phyloP scores from a whole-genome alignment of 345 rosid genomes.

The Chamaenerion angustifolium region DNA sequence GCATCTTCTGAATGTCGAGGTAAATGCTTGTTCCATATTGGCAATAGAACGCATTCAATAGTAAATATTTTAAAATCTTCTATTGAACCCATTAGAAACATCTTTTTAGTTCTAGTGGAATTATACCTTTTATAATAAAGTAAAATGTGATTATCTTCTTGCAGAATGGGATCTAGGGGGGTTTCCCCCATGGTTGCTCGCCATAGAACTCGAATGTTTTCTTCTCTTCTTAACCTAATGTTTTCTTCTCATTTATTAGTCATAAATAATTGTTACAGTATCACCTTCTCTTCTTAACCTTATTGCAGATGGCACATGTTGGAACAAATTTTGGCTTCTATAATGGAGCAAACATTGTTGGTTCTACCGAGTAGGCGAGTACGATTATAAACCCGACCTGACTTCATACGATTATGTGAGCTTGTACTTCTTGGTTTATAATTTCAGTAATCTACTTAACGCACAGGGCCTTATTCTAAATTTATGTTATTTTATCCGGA shows the following conservation, averaged over 20 bases:
- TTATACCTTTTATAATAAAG: too few species aligned
- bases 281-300: constrained; percentile 2
- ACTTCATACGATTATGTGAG: constrained; percentile 94
- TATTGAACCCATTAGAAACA: background rate
- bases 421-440: constrained; percentile 7
- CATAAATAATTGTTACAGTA: constrained; percentile 2
- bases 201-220: too few species aligned
- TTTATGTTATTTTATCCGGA: constrained; percentile 33
- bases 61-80: too few species aligned
- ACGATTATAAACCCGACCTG: constrained; percentile 77
- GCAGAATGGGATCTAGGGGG: constrained; percentile 98
- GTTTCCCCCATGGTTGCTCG: constrained; percentile 84
- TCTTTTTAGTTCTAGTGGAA: too few species aligned
- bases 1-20: background rate
- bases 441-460: constrained; percentile 1
- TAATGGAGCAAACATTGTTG: constrained; percentile 90
- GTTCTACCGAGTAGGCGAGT: constrained; percentile 29
- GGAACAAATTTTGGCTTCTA: constrained; percentile 97
- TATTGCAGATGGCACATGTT: constrained; percentile 85
- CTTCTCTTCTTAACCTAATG: constrained; percentile 6
- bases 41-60: too few species aligned
- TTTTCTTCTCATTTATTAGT: background rate
- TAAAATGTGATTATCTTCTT: constrained; percentile 1
- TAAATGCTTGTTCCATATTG: too few species aligned
- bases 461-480: constrained; percentile 5